These are phyloP conservation scores for Stentor coeruleus DNA, from an alignment of 73 alveolate species.

Conservation along the genomic window DNA sequence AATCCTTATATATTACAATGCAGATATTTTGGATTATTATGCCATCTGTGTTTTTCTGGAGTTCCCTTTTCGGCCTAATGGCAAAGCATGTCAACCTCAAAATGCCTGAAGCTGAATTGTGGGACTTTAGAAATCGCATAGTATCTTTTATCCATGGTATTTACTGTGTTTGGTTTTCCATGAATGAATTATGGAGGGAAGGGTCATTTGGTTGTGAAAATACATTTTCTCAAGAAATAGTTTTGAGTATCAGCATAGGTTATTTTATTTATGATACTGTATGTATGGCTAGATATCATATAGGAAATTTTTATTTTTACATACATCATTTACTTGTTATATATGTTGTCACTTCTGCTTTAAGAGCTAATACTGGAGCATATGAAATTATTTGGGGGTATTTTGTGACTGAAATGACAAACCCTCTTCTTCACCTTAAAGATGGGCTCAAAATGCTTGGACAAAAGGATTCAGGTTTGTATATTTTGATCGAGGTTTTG, in stretches of 20 bases:
- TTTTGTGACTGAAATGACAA: background rate
- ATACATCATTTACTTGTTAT: background rate
- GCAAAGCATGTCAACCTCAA: background rate
- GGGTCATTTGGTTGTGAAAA: background rate
- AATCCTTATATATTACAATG: too few species aligned
- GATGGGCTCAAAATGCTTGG: background rate
- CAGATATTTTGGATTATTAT: too few species aligned
- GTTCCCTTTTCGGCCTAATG: background rate
- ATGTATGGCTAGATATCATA: background rate
- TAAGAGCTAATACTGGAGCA: background rate
- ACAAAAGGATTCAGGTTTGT: background rate
- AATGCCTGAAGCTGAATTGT: background rate
- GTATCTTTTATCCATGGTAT: background rate
- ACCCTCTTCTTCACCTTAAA: background rate
- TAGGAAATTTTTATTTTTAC: background rate
- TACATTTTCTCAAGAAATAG: background rate
- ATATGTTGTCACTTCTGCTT: background rate
- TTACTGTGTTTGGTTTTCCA: background rate
- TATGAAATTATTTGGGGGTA: background rate
- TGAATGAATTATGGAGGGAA: background rate
- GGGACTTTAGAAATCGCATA: conserved; percentile 5
- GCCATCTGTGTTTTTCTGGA: background rate
- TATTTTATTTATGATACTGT: background rate
- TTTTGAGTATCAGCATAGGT: background rate
- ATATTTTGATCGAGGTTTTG: background rate